Conservation (phyloP, 1,284 basidiomycete species). For the Tremellales sp. region DNA sequence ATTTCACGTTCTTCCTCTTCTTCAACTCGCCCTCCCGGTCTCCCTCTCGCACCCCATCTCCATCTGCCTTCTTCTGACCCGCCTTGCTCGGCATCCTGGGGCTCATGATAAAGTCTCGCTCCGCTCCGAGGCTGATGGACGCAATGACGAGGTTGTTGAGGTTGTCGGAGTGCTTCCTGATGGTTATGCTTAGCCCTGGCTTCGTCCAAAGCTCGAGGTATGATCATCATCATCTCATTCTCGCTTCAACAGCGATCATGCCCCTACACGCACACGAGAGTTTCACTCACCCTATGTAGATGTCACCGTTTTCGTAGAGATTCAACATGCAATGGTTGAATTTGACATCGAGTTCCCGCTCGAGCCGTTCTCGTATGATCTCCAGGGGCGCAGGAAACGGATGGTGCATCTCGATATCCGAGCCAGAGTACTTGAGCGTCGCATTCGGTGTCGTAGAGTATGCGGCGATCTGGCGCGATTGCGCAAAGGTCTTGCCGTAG, state of each 20-base stretch:
- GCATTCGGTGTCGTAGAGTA: slow-evolving; percentile 50
- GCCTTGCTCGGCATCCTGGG: slow-evolving; percentile 42
- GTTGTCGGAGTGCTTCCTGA: slow-evolving; percentile 34
- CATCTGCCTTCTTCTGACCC: slow-evolving; percentile 9
- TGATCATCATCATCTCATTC: slow-evolving; percentile 2
- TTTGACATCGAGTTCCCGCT: slow-evolving; percentile 46
- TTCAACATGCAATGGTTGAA: slow-evolving; percentile 58
- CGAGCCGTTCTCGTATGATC: slow-evolving; percentile 47
- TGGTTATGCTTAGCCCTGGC: background rate
- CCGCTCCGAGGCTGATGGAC: slow-evolving; percentile 53
- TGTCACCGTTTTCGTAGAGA: slow-evolving; percentile 52
- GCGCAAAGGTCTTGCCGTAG: slow-evolving; percentile 53
- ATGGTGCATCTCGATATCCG: slow-evolving; percentile 49
- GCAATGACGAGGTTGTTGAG: slow-evolving; percentile 52
- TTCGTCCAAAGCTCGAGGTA: background rate
- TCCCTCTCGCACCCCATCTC: background rate
- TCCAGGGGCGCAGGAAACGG: slow-evolving; percentile 50
- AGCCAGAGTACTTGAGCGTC: slow-evolving; percentile 51
- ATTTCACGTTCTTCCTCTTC: slow-evolving; percentile 30
- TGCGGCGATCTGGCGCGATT: slow-evolving; percentile 53
- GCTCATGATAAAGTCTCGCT: slow-evolving; percentile 53
- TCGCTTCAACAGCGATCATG: background rate
- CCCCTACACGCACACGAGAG: slow-evolving; percentile 1
- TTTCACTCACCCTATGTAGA: slow-evolving; percentile 51
- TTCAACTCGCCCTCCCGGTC: slow-evolving; percentile 11